Evolutionary conservation across 495 filamentous ascomycete genomes (phyloP).

Genomic region (Penicillium longicatenatum): DNA sequence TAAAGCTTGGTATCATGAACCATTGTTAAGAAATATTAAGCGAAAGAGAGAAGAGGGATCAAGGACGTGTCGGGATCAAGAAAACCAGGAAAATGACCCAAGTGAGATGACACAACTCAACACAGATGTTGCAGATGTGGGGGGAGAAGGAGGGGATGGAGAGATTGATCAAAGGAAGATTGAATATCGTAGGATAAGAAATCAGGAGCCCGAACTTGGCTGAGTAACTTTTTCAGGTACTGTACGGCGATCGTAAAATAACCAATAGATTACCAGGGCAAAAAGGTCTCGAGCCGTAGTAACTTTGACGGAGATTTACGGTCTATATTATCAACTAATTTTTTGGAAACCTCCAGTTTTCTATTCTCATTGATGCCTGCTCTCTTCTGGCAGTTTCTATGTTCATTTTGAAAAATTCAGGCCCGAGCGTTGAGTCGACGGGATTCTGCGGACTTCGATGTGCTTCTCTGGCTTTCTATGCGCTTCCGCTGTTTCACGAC

Average conservation of each 20-base stretch:
- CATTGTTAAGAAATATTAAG: constrained; percentile 53
- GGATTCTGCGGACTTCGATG: constrained; percentile 41
- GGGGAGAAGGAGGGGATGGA: constrained; percentile 12
- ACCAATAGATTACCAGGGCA: constrained; percentile 25
- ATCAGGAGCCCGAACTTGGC: constrained; percentile 21
- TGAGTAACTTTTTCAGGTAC: constrained; percentile 36
- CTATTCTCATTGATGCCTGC: constrained; percentile 5
- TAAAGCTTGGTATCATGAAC: constrained; percentile 90
- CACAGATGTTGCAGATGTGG: constrained; percentile 18
- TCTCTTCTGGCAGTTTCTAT: constrained; percentile 29
- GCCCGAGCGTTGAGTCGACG: constrained; percentile 36
- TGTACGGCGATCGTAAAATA: constrained; percentile 15
- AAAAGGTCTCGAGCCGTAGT: neutral
- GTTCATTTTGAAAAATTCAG: constrained; percentile 20
- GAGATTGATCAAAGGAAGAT: constrained; percentile 16
- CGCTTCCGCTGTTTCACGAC: constrained; percentile 21
- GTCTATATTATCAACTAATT: neutral
- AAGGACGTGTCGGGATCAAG: constrained; percentile 16
- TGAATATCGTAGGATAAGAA: constrained; percentile 28
- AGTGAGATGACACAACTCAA: constrained; percentile 9
- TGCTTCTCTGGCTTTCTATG: constrained; percentile 26
- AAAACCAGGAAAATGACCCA: constrained; percentile 13
- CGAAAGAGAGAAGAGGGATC: constrained; percentile 17
- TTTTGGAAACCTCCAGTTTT: constrained; percentile 8
- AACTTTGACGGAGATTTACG: neutral